Evolutionary conservation across 2,329 filamentous ascomycete species (phyloP), one percentile per base, ranked within the genome.

Genomic region (Epichloe amarillans): DNA sequence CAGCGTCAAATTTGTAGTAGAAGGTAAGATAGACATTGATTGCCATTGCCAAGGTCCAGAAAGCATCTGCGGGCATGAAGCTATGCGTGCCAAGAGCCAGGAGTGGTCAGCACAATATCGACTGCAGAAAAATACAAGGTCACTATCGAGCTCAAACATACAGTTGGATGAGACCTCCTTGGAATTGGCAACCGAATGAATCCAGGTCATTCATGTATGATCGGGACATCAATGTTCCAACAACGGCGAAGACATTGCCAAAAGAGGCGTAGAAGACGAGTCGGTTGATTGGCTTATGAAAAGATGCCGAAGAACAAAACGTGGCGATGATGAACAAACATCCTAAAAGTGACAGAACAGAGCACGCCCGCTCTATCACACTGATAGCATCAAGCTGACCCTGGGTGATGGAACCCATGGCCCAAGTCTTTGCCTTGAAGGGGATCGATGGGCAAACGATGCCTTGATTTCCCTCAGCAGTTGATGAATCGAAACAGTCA

Each of bases 251-350:
- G 58, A 91, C 74, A 60, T 95, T 94, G 8, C 87, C 88, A 61
- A 87, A 84, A 0, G 84, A 85, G 6, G 88, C 87, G 63, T 85
- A 93, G 64, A 94, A 91, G 10, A 91, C 82, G 0, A 94, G 74
- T 17, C 88, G 76, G 61, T 93, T 93, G 69, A 93, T 89, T n/a
- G 87, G 85, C 61, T 89, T 91, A 60, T 86, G 84, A 62, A 93
- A 93, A 5, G 75, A 74, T 15, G 73, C 75, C 35, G 83, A 86
- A n/a, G 67, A 65, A 33, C 77, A 67, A 61, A 90, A 93, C 3
- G 85, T 89, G 50, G 72, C 58, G 50, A 91, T 80, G 60, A 89
- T 84, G 62, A 90, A 80, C 35, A 82, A 58, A 42, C 82, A 86
- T 51, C 85, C 86, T 2, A 84, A 48, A 0, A 93, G 64, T 1